phyloP scores from a whole-genome alignment of 441 rosid genomes.

The Adansonia madagascariensis region DNA sequence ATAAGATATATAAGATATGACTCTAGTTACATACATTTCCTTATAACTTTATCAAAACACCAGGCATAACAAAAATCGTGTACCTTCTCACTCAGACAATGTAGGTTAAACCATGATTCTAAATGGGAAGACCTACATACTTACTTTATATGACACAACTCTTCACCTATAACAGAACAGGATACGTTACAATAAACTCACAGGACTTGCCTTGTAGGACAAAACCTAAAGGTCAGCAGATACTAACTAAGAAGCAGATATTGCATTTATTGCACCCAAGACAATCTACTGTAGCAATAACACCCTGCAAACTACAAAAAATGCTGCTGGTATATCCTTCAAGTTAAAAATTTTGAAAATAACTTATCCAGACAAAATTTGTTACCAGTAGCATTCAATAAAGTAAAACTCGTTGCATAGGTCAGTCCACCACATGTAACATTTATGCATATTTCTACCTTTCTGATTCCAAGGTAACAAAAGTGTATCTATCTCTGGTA shows the following conservation, averaged over 20 bases:
- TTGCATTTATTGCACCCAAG: not conserved
- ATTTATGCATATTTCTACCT: not conserved
- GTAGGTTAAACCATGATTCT: not conserved
- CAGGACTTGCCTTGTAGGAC: not conserved
- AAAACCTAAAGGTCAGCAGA: not conserved
- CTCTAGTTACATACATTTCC: not conserved
- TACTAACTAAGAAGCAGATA: not conserved
- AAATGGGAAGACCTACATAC: not conserved
- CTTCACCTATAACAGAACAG: not conserved
- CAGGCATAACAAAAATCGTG: not conserved
- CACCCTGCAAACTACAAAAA: not conserved
- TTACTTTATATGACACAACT: not conserved
- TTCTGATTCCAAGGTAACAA: not conserved
- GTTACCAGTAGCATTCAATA: not conserved
- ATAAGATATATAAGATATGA: not conserved
- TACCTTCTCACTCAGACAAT: not conserved
- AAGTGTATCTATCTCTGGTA: not conserved
- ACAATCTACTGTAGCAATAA: not conserved
- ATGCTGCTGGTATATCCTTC: not conserved
- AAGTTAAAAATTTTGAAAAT: not conserved
- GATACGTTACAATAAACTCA: not conserved
- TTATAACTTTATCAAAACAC: not conserved
- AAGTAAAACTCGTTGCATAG: not conserved
- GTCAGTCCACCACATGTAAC: not conserved
- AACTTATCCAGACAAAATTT: not conserved